Evolutionary conservation across 108 stramenopile genomes (phyloP).

Genomic region (Nannochloropsis salina): DNA sequence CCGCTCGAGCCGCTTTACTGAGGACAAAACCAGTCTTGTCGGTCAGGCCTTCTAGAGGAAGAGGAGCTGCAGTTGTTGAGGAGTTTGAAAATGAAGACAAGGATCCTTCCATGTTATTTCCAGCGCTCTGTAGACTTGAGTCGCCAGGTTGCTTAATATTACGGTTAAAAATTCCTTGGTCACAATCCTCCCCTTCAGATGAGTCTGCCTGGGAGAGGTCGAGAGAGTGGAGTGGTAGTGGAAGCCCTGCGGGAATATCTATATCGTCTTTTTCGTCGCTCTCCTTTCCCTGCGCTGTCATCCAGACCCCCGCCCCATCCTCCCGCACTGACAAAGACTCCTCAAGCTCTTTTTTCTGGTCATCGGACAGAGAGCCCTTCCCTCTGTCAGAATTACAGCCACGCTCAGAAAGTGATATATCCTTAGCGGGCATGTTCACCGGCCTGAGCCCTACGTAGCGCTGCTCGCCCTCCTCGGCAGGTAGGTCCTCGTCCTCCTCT

Average conservation of each 20-base stretch:
- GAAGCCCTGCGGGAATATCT: background rate
- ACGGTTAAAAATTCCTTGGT: background rate
- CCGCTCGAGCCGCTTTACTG: background rate
- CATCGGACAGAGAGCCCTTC: background rate
- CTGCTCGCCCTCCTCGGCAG: background rate
- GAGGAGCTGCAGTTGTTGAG: background rate
- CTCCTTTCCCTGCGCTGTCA: background rate
- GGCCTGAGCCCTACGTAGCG: conserved; percentile 1
- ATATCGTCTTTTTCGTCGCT: background rate
- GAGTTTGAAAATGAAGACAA: background rate
- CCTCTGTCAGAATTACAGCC: too few species aligned
- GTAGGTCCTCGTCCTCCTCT: background rate
- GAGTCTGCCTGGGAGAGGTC: background rate
- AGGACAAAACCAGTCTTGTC: background rate
- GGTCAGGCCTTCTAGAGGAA: background rate
- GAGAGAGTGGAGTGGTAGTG: background rate
- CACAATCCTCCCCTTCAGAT: background rate
- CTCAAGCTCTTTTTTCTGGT: background rate
- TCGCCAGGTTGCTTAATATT: background rate
- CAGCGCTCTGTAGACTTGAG: too few species aligned
- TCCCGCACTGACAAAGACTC: background rate
- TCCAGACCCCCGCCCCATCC: background rate
- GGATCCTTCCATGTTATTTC: too few species aligned
- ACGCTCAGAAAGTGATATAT: too few species aligned
- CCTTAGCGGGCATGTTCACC: background rate